Base-by-base conservation (phyloP, 179 eudicot species). In the Gypsophila paniculata region DNA sequence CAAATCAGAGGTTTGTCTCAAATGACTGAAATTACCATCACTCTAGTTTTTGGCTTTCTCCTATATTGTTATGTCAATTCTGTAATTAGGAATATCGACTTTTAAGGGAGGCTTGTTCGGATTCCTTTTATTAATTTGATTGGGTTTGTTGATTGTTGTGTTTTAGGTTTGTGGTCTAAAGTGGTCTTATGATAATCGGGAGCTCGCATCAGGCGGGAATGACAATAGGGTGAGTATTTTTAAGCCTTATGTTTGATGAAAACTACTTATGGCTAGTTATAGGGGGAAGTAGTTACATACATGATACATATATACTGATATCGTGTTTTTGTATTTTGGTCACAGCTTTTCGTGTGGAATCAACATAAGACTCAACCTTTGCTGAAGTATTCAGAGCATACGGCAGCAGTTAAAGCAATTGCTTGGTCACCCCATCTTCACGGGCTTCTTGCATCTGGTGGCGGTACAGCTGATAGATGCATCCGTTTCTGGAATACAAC, bases 381-480 rank as follows among this genome's bases (percentile, higher is more conserved):
- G 54, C 80, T 89, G 62, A 91, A 87, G 82, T 91, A 89, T 74
- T 81, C 90, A 62, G 96, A 91, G 79, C 98, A 93, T 66, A 89
- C 92, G 21, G 98, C 98, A 62, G 98, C 98, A 70, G 97, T 93
- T 19, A 93, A 93, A 82, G 98, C 98, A 42, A 91, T 93, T 79
- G 87, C 98, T 51, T 93, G 98, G 98, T 91, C 98, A 3, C 98
- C 98, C 63, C 98, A 93, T 85, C 85, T 89, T 65, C 85, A 93
- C 54, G 98, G 98, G 11, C 89, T 93, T 76, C 90, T 93, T 48
- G 98, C 97, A 72, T 93, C 98, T 34, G 98, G 98, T 7, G 98
- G 98, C 68, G 98, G 98, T 71, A 91, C 98, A 52, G 96, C 98
- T 80, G 98, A 93, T 75, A 80, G 96, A 53, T 93, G 98, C 80